Percentiles rank a stretch among this genome's conserved stretches.
Conservation (phyloP, 306 rosid species). For the Lathyrus sativus region DNA sequence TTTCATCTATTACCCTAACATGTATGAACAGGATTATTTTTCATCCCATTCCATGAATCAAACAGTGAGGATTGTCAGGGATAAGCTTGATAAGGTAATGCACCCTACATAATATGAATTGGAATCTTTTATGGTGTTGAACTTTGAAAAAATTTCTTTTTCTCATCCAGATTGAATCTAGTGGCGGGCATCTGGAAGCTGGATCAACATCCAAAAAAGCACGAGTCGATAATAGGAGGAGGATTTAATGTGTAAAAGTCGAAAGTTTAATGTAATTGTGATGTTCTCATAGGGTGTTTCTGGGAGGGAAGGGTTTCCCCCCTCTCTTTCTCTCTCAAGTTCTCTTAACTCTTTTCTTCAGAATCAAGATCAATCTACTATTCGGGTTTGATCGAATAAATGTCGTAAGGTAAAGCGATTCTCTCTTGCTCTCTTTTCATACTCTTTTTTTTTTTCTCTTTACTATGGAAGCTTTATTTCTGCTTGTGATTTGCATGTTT, state of each 20-base stretch:
- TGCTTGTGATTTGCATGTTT: background rate
- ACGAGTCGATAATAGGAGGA: constrained; percentile 78
- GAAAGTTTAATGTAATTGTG: constrained; percentile 8
- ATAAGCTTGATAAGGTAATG: constrained; percentile 85
- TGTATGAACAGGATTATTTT: constrained; percentile 46
- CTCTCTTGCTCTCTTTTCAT: background rate
- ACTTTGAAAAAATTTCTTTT: constrained; percentile 23
- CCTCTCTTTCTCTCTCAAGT: background rate
- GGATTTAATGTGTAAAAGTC: constrained; percentile 52
- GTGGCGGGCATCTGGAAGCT: constrained; percentile 53
- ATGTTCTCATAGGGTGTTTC: constrained; percentile 1
- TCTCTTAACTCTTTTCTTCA: background rate
- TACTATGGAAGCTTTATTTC: background rate
- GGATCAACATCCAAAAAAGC: constrained; percentile 65
- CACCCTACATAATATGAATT: constrained; percentile 25
- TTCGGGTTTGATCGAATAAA: background rate
- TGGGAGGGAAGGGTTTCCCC: background rate
- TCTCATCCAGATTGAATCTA: constrained; percentile 63
- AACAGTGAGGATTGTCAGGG: constrained; percentile 71
- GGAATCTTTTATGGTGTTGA: background rate
- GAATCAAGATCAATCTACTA: background rate
- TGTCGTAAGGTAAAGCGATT: background rate
- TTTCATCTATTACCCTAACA: constrained; percentile 29
- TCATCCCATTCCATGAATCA: constrained; percentile 82
- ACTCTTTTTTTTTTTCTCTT: background rate